Evolutionary conservation across 2,329 filamentous ascomycete genomes (phyloP).

Genomic region (Ceratocystis variospora): DNA sequence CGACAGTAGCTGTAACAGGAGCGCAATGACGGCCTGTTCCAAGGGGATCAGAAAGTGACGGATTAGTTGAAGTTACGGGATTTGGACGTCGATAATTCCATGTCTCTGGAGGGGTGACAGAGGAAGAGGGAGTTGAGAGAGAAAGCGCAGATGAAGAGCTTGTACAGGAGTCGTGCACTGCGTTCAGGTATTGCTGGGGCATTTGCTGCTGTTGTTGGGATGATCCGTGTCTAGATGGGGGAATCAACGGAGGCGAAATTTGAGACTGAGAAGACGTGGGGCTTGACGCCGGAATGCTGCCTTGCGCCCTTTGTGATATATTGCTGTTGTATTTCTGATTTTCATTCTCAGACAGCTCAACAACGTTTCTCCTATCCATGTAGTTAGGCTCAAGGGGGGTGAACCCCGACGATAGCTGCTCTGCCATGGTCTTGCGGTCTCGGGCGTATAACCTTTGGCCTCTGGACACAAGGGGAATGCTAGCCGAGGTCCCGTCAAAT

Average conservation of each 20-base stretch:
- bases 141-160: neutral
- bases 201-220: constrained; percentile 7
- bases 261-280: constrained; percentile 15
- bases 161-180: neutral
- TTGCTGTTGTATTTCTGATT: constrained; percentile 13
- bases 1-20: neutral
- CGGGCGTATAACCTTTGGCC: constrained; percentile 12
- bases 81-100: constrained; percentile 6
- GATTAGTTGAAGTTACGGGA: neutral
- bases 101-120: constrained; percentile 10
- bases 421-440: neutral
- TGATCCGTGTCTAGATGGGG: neutral
- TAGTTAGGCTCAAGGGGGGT: constrained; percentile 7
- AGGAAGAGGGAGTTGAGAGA: constrained; percentile 10
- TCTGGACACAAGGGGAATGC: constrained; percentile 36
- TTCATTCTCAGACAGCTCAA: constrained; percentile 14
- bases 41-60: constrained; percentile 2
- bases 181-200: constrained; percentile 2
- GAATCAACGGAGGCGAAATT: constrained; percentile 15
- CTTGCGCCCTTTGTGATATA: constrained; percentile 9
- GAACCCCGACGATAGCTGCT: constrained; percentile 1
- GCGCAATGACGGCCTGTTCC: neutral
- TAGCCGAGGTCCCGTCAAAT: constrained; percentile 25
- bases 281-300: constrained; percentile 13
- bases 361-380: neutral